Evolutionary conservation across 2,329 filamentous ascomycete genomes (phyloP).

Genomic region (Akanthomyces uredinophilus): DNA sequence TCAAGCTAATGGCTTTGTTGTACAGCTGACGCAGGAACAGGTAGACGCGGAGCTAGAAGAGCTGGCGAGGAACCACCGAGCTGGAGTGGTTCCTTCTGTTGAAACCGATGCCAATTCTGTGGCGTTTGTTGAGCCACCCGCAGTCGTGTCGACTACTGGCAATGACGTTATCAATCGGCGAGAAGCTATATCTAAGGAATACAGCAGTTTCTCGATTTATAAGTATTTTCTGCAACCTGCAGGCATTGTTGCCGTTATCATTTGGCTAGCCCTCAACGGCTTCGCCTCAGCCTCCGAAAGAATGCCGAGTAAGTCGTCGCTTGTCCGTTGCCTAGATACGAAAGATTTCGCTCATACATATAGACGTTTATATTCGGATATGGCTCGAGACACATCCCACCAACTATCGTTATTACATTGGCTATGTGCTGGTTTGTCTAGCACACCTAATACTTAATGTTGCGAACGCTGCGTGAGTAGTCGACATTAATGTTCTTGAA

Average conservation of each 20-base stretch:
- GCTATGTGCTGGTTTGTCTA: background rate
- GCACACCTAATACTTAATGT: background rate
- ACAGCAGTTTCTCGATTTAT: background rate
- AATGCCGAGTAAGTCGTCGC: background rate
- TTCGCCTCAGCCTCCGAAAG: background rate
- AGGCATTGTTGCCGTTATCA: background rate
- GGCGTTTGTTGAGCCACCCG: background rate
- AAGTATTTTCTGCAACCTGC: conserved; percentile 1
- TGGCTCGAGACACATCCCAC: background rate
- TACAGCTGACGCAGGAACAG: background rate
- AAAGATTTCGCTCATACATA: background rate
- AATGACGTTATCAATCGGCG: no score
- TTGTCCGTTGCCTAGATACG: no score
- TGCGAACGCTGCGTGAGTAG: no score
- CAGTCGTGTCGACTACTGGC: background rate
- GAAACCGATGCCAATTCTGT: background rate
- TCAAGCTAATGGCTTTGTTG: background rate
- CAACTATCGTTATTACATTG: background rate
- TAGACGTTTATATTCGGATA: conserved; percentile 7
- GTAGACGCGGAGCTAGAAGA: background rate
- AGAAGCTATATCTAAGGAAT: no score
- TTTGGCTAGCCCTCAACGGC: background rate
- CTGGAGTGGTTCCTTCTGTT: background rate
- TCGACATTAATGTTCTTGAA: no score
- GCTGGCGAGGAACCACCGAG: background rate